phyloP scores from a whole-genome alignment of 2,329 filamentous ascomycete genomes.

The Moelleriella libera region DNA sequence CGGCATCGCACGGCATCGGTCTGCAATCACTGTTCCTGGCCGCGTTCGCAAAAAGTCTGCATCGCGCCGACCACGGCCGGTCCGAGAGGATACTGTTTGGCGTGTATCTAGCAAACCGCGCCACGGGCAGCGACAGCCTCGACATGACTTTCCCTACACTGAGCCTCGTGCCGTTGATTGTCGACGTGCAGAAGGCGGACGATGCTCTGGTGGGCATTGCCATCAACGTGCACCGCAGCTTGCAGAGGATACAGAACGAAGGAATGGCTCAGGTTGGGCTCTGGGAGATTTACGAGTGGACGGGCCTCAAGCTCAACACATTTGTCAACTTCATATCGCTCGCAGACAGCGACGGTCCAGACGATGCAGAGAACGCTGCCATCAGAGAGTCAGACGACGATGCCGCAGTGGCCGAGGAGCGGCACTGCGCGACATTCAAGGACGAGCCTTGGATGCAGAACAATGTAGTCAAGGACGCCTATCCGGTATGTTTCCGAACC shows the following conservation, averaged over 20 bases:
- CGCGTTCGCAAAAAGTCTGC: slow-evolving; percentile 40
- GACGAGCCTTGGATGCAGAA: slow-evolving; percentile 7
- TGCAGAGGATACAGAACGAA: slow-evolving; percentile 42
- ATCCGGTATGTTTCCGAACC: slow-evolving; percentile 12
- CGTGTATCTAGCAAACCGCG: slow-evolving; percentile 71
- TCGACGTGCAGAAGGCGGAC: slow-evolving; percentile 20
- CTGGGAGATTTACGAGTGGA: slow-evolving; percentile 63
- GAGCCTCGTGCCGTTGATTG: slow-evolving; percentile 60
- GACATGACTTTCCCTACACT: slow-evolving; percentile 51
- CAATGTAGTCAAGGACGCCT: slow-evolving; percentile 11
- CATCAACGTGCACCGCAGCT: slow-evolving; percentile 48
- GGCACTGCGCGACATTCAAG: background rate
- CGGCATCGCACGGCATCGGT: slow-evolving; percentile 42
- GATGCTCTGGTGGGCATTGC: slow-evolving; percentile 36
- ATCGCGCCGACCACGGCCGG: slow-evolving; percentile 16
- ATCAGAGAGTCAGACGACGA: background rate
- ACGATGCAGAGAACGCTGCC: background rate
- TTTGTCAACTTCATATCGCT: slow-evolving; percentile 72
- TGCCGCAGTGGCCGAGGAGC: background rate
- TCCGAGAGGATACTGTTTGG: slow-evolving; percentile 45
- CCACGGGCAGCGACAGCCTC: slow-evolving; percentile 31
- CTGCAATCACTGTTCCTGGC: slow-evolving; percentile 67
- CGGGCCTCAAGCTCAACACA: slow-evolving; percentile 51
- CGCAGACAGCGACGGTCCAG: slow-evolving; percentile 12
- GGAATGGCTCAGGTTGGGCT: slow-evolving; percentile 45